phyloP scores from a whole-genome alignment of 345 rosid species.

The Leavenworthia alabamica region DNA sequence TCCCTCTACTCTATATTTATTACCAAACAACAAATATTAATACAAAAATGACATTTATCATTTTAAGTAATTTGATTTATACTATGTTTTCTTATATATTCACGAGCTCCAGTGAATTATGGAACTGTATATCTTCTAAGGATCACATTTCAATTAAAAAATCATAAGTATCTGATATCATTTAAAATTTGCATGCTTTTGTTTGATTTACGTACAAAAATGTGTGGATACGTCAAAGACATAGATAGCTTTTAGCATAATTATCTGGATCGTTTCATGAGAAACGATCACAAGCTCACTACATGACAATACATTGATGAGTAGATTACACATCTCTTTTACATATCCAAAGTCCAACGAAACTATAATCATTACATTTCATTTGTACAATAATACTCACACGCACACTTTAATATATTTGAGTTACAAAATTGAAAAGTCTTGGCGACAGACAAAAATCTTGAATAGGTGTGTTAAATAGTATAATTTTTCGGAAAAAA shows the following conservation, averaged over 20 bases:
- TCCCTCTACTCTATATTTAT: slow-evolving; percentile 28
- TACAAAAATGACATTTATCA: slow-evolving; percentile 6
- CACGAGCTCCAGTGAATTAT: not conserved
- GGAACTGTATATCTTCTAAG: not conserved
- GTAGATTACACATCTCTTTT: too few relatives aligned
- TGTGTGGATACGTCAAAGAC: not conserved
- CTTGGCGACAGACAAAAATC: not conserved
- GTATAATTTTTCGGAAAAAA: not conserved
- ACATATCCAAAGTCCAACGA: too few relatives aligned
- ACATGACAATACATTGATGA: slow-evolving; percentile 18
- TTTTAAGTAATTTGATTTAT: slow-evolving; percentile 21
- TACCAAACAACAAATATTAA: slow-evolving; percentile 24
- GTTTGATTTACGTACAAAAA: not conserved
- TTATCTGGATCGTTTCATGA: slow-evolving; percentile 13
- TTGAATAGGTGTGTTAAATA: not conserved
- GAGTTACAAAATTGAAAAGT: not conserved
- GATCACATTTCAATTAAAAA: not conserved
- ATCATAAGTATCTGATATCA: not conserved
- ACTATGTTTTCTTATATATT: not conserved
- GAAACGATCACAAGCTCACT: slow-evolving; percentile 48
- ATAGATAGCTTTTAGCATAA: slow-evolving; percentile 4
- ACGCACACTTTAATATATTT: not conserved
- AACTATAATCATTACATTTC: too few relatives aligned
- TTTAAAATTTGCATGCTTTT: not conserved
- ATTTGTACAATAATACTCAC: not conserved